These are phyloP conservation scores for Neurospora hispaniola DNA, from an alignment of 495 filamentous ascomycete species.

Conservation along the genomic window DNA sequence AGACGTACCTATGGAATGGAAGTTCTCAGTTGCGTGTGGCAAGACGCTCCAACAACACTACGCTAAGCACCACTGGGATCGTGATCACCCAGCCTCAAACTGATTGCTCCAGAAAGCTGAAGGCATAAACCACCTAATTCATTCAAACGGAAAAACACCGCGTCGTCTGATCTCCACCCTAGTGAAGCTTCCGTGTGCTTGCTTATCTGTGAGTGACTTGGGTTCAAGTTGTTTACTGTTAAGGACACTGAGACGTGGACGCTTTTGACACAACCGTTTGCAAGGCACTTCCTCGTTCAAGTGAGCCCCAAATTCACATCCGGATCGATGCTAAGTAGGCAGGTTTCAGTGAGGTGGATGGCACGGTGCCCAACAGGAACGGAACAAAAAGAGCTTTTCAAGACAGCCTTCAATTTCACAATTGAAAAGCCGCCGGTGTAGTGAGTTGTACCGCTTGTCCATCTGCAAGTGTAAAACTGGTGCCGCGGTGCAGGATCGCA, in stretches of 20 bases:
- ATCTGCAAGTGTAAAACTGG: background rate
- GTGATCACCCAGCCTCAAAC: background rate
- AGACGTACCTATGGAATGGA: background rate
- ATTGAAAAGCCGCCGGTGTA: background rate
- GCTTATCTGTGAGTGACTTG: background rate
- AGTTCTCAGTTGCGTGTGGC: background rate
- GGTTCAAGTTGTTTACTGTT: background rate
- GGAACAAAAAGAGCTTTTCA: background rate
- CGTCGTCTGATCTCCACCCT: background rate
- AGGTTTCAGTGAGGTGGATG: background rate
- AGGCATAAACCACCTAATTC: background rate
- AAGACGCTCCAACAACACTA: background rate
- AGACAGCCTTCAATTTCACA: background rate
- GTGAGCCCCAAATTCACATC: background rate
- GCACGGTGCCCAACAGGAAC: background rate
- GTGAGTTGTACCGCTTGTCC: background rate
- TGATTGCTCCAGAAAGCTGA: background rate
- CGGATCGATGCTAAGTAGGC: background rate
- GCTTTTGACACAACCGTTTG: background rate
- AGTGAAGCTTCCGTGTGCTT: background rate
- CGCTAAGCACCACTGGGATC: background rate
- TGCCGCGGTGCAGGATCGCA: background rate
- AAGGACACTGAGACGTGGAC: background rate
- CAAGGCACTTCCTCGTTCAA: background rate
- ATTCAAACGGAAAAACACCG: background rate